Percentiles rank a stretch among this genome's conserved stretches.
Evolutionary conservation across 345 rosid species (phyloP).

Genomic region (Lepidium didymum): DNA sequence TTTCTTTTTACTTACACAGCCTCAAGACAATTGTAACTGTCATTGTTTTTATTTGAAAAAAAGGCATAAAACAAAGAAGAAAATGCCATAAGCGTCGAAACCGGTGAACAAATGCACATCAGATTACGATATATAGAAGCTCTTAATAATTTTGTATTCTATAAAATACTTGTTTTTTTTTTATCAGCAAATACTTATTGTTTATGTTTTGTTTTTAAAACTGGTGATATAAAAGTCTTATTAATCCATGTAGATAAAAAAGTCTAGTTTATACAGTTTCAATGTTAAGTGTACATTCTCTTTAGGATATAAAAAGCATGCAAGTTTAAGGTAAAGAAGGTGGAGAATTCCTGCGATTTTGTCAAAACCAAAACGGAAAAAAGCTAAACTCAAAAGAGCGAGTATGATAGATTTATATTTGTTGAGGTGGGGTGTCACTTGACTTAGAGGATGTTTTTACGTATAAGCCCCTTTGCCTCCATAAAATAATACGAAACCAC

Average conservation of each 20-base stretch:
- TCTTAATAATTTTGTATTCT: background rate
- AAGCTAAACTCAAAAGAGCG: no score
- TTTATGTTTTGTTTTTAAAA: background rate
- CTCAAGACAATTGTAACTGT: slow-evolving; percentile 12
- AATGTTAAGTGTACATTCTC: slow-evolving; percentile 6
- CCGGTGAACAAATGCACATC: no score
- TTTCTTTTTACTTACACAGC: background rate
- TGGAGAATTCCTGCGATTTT: background rate
- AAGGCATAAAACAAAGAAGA: background rate
- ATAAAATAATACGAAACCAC: slow-evolving; percentile 18
- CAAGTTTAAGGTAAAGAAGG: no score
- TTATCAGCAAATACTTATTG: no score
- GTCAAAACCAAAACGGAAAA: background rate
- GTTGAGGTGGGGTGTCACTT: background rate
- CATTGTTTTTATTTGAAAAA: background rate
- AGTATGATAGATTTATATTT: no score
- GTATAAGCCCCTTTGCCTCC: slow-evolving; percentile 14
- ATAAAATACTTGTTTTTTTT: no score
- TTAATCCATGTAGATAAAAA: background rate
- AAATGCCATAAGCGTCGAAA: background rate
- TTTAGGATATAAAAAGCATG: background rate
- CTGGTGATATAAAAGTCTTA: background rate
- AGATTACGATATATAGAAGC: no score
- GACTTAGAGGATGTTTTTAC: background rate
- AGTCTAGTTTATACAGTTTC: background rate